Evolutionary conservation across 352 stramenopile genomes (phyloP), one percentile per base, ranked within the genome.

Genomic region (Pythium scleroteichum): DNA sequence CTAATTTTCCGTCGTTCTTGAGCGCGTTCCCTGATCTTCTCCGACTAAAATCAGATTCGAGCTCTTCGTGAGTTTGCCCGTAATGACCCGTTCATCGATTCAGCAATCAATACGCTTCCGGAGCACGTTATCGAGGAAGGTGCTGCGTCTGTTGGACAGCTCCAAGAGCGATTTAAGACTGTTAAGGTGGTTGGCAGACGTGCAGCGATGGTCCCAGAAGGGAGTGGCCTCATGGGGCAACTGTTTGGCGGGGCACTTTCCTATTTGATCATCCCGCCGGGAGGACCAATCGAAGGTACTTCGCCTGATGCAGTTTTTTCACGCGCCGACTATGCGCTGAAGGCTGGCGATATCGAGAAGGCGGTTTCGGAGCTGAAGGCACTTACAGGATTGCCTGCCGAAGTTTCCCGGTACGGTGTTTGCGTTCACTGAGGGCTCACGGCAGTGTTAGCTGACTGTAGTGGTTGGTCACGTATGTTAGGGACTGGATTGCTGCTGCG

Each of bases 151-250:
- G 82, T 94, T 8, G 62, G 72, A 17, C 82, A 94, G 66, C 76
- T 94, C 42, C 82, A 94, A 69, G 81, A 92, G 50, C 85, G 85
- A 53, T 94, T 94, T 64, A 86, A 85, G 45, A 79, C 83, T 19
- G 85, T 94, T 44, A 89, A 88, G 62, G 82, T 78, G 45, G 76
- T 86, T 16, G 83, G 79, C 22, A 80, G 85, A 41, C 82, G 82
- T 40, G 76, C 82, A 10, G 73, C 82, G 20, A 75, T 94, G 40
- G 75, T 90, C 45, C 81, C 85, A 3, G 80, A 89, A 44, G 76
- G 78, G 50, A 85, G 76, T 46, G 82, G 85, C 4, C 81, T 94
- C 24, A 59, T 87, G 8, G 82, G 85, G 10, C 85, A 94, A 62
- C 62, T 87, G 24, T 91, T 92, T 62, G 81, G 79, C 29, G 73